phyloP scores from a whole-genome alignment of 108 stramenopile species.

The Pseudonitzschia delicatissima region DNA sequence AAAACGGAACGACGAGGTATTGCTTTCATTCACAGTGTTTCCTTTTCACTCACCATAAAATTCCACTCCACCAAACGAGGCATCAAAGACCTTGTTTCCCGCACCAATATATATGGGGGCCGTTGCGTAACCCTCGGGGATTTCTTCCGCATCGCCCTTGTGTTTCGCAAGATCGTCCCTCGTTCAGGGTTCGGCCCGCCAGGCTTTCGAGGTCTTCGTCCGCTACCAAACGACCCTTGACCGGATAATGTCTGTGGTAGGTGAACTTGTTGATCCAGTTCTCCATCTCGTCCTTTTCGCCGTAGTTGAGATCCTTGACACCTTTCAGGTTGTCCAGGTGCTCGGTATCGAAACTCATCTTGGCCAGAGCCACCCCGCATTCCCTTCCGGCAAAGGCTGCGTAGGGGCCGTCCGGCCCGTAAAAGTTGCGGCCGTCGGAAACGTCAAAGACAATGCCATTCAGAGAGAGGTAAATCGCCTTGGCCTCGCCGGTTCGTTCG shows the following conservation, averaged over 20 bases:
- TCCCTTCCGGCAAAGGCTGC: slow-evolving; percentile 94
- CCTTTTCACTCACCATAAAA: slow-evolving; percentile 42
- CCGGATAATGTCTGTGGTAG: slow-evolving; percentile 87
- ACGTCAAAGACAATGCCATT: slow-evolving; percentile 93
- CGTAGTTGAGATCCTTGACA: slow-evolving; percentile 65
- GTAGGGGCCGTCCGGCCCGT: slow-evolving; percentile 85
- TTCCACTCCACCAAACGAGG: slow-evolving; percentile 90
- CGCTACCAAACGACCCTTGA: slow-evolving; percentile 82
- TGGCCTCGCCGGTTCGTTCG: slow-evolving; percentile 63
- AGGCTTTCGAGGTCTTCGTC: slow-evolving; percentile 50
- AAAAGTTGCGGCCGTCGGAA: slow-evolving; percentile 84
- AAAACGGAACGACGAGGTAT: too few relatives aligned
- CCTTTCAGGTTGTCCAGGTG: slow-evolving; percentile 78
- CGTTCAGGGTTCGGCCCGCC: slow-evolving; percentile 58
- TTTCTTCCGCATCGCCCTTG: slow-evolving; percentile 53
- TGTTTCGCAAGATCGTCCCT: slow-evolving; percentile 61
- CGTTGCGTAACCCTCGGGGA: slow-evolving; percentile 71
- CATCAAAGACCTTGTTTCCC: slow-evolving; percentile 86
- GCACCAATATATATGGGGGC: slow-evolving; percentile 85
- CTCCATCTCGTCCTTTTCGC: slow-evolving; percentile 81
- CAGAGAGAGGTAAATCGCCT: slow-evolving; percentile 90
- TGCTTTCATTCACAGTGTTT: neutral
- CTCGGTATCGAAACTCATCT: slow-evolving; percentile 87
- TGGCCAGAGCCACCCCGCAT: slow-evolving; percentile 90
- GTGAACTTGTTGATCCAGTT: slow-evolving; percentile 93